Percentiles rank a stretch among this genome's conserved stretches.
phyloP scores from a whole-genome alignment of 2,329 filamentous ascomycete species.

The Colletotrichum cuscutae region DNA sequence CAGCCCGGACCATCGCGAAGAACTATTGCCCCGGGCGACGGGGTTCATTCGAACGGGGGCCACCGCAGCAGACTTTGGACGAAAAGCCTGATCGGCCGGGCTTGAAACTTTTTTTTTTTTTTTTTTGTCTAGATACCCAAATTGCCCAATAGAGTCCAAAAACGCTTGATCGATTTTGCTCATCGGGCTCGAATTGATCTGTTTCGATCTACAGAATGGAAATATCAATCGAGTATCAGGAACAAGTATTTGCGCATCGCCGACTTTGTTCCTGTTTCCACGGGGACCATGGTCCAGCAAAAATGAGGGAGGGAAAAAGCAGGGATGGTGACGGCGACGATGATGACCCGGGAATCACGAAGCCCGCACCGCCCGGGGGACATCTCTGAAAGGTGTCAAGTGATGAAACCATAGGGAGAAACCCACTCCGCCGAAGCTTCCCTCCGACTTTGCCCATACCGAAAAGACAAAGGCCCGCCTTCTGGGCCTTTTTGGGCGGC shows the following conservation, averaged over 20 bases:
- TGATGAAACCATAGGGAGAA: slow-evolving; percentile 10
- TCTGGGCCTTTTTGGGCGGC: slow-evolving; percentile 68
- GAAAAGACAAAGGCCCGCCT: slow-evolving; percentile 10
- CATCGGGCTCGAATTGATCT: background rate
- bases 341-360: background rate
- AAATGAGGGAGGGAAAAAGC: background rate
- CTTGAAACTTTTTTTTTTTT: background rate
- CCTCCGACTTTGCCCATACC: slow-evolving; percentile 20
- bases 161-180: background rate
- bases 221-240: background rate
- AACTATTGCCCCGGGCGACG: slow-evolving; percentile 27
- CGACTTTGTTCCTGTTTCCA: slow-evolving; percentile 19
- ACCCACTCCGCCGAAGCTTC: background rate
- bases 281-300: slow-evolving; percentile 19
- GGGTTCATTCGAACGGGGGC: background rate
- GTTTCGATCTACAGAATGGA: background rate
- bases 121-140: background rate
- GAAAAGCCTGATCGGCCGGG: slow-evolving; percentile 4
- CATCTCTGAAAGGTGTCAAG: slow-evolving; percentile 2
- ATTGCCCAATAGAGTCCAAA: background rate
- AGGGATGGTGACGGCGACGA: background rate
- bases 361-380: background rate
- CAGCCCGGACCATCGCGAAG: slow-evolving; percentile 7
- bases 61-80: background rate
- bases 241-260: background rate